phyloP scores from a whole-genome alignment of 805 yeast species.

The Starmerella potacharoeniae region DNA sequence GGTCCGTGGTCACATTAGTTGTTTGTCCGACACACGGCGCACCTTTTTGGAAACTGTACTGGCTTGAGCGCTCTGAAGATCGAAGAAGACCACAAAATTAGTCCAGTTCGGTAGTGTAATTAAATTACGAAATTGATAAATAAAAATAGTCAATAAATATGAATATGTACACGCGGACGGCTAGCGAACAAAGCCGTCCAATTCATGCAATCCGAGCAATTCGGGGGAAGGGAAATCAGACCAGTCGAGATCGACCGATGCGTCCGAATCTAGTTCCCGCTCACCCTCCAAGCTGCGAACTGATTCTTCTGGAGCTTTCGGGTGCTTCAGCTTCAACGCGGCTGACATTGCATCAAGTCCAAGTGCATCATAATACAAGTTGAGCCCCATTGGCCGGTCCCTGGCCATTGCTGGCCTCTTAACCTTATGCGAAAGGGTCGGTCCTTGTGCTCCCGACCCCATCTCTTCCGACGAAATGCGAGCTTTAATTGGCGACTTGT shows the following conservation, averaged over 20 bases:
- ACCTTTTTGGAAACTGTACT: no score
- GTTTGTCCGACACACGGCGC: no score
- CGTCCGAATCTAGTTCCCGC: conserved; percentile 8
- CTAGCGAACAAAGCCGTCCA: conserved; percentile 22
- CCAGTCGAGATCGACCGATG: conserved; percentile 1
- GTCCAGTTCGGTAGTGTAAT: background rate
- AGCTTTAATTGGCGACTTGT: background rate
- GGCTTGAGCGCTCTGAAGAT: no score
- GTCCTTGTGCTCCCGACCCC: background rate
- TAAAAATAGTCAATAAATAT: conserved; percentile 14
- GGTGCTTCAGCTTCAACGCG: conserved; percentile 8
- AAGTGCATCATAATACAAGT: conserved; percentile 25
- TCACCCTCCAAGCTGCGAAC: conserved; percentile 4
- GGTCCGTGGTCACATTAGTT: no score
- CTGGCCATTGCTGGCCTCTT: background rate
- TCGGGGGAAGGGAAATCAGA: conserved; percentile 23
- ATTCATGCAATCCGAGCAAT: conserved; percentile 22
- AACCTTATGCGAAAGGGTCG: background rate
- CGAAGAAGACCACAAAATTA: no score
- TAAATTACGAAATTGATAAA: conserved; percentile 7
- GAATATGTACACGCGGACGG: background rate
- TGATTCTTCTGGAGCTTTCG: background rate
- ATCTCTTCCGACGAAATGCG: background rate
- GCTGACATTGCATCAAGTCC: conserved; percentile 17
- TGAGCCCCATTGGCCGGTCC: conserved; percentile 6